Base-by-base conservation (phyloP, 148 eudicot species). In the Rhododendron ovatum region DNA sequence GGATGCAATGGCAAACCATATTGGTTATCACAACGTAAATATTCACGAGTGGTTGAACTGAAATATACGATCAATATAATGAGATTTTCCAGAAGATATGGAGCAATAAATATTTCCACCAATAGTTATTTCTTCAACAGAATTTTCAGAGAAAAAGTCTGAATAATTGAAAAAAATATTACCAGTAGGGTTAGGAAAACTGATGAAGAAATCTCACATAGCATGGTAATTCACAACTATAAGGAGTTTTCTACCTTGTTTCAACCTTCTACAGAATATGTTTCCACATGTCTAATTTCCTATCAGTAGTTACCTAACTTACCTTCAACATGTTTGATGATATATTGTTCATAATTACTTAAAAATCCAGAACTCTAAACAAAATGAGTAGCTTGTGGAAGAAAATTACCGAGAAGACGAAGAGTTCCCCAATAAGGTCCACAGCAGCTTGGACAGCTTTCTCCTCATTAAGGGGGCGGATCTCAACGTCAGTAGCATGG, bases 381-480 rank as follows among this genome's bases (percentile, higher is more conserved):
- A 77, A 73, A 39, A 37, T 33, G 39, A 37, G 79, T 37, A 79
- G 61, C 48, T 84, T 57, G 59, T 35, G 63, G 45, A 86, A 74
- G 85, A 43, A 85, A 51, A 26, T 85, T 95, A 96, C 99, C 96
- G 93, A 82, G 89, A 96, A 96, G 86, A 96, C 89, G 73, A 96
- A 96, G 80, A 95, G n/a, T 88, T 96, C 99, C 43, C 98, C 98
- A 73, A 96, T 57, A 81, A 96, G 96, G 84, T 95, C 98, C 11
- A 91, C 94, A 41, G 99, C 98, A 53, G 92, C 96, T 91, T 95
- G 98, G 88, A 96, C 94, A 87, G 99, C 99, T 90, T 89, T 96
- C 89, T 93, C 98, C 90, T 96, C 98, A 86, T 96, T 92, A 84
- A 96, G 84, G 80, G 99, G 99, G 61, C 98, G 94, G 85, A 96